Evolutionary conservation across 768 basidiomycete species (phyloP), one percentile per base, ranked within the genome.

Genomic region (Leucocoprinus leucothites): DNA sequence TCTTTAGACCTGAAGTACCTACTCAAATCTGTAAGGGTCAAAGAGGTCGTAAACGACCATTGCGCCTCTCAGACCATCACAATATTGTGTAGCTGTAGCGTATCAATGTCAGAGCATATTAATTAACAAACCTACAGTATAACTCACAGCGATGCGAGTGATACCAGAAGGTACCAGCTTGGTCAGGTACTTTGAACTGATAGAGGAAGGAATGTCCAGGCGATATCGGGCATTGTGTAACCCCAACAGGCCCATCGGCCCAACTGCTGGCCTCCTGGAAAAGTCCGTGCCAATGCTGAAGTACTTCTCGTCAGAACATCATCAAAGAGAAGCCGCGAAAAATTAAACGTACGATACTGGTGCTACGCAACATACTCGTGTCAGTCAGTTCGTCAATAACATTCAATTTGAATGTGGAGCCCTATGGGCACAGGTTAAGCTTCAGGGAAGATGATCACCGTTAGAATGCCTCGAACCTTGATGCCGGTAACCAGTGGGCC

Each of bases 141-240:
- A 11, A 34, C 53, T n/a, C 21, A 59, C 58, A 40, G 53, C 61
- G 60, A 63, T 68, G 62, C 35, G 65, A 67, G 52, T 65, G 65
- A 67, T 75, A 70, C 77, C 79, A 80, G 57, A 70, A 82, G n/a
- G 67, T 71, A 16, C 78, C 76, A 5, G 75, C 70, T 61, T 78
- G 76, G 22, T 64, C 61, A 2, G 64, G 63, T 2, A 63, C 63
- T 7, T 60, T 56, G 58, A 79, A 74, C 5, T 69, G 48, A 58
- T 80, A 78, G 22, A 69, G 25, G 63, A 75, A 79, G 2, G 70
- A 68, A 51, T 78, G 50, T 0, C 67, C 69, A 22, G 69, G 64
- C 14, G 65, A 62, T 28, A 79, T 72, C 9, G 76, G 78, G 48
- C 77, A 77, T 44, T 77, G 76, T 9, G 63, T 75, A 0, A 71